phyloP scores from a whole-genome alignment of 2,329 filamentous ascomycete genomes.

The Podosphaera xanthii region DNA sequence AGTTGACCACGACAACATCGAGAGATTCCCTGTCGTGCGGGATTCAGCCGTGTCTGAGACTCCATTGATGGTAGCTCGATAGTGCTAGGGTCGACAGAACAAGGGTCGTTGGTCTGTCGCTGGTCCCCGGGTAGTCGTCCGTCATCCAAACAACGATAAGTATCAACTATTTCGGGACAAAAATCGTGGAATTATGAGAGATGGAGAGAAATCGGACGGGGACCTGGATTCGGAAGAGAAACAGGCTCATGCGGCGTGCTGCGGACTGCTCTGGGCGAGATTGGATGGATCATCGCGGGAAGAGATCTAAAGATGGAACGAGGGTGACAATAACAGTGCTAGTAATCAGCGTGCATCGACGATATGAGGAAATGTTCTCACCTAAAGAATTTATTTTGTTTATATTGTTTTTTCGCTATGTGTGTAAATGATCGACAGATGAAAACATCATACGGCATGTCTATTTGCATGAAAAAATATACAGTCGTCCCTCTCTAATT shows the following conservation, averaged over 20 bases:
- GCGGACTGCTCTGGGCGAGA: neutral
- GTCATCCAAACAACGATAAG: too few species aligned
- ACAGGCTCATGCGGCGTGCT: neutral
- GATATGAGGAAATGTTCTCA: neutral
- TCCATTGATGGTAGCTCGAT: too few species aligned
- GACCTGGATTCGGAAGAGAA: neutral
- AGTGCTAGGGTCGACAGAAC: too few species aligned
- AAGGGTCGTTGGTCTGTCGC: too few species aligned
- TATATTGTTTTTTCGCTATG: neutral
- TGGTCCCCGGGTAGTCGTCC: too few species aligned
- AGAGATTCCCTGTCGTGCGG: too few species aligned
- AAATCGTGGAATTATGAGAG: neutral
- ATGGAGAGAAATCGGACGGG: neutral
- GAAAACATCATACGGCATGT: neutral
- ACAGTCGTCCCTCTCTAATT: neutral
- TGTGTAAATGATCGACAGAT: neutral
- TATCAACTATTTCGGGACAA: neutral
- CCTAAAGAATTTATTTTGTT: neutral
- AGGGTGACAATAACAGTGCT: neutral
- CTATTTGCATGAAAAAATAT: neutral
- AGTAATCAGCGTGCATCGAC: neutral
- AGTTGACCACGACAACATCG: neutral
- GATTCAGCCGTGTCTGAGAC: too few species aligned
- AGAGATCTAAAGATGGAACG: neutral
- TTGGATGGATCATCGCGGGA: neutral